Percentiles rank a stretch among this genome's conserved stretches.
Conservation (phyloP, 2,329 filamentous ascomycete species). For the Chaetomiaceae sp. region DNA sequence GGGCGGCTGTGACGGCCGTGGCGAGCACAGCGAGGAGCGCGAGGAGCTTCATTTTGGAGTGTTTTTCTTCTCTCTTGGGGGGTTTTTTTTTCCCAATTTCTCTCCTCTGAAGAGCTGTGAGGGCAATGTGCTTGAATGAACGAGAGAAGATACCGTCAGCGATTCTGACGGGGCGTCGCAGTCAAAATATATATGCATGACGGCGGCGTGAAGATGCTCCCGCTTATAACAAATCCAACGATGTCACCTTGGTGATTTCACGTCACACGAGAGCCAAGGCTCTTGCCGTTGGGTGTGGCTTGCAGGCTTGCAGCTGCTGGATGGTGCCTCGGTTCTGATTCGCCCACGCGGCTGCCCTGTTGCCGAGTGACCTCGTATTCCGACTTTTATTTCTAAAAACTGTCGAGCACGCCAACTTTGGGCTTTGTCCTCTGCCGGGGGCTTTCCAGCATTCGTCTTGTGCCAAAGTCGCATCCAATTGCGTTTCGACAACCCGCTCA, state of each 20-base stretch:
- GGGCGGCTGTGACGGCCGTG: not conserved
- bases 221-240: not conserved
- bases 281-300: not conserved
- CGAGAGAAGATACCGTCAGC: too few species aligned
- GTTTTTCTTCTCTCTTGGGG: not conserved
- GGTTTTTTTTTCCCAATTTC: too few species aligned
- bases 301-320: not conserved
- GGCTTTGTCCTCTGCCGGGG: not conserved
- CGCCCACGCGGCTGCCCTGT: too few species aligned
- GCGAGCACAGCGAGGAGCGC: not conserved
- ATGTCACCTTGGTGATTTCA: not conserved
- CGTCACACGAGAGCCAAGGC: not conserved
- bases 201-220: not conserved
- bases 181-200: too few species aligned
- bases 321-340: not conserved
- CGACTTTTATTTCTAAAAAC: not conserved
- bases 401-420: not conserved
- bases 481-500: not conserved
- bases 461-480: not conserved
- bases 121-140: too few species aligned
- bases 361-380: conserved; percentile 1
- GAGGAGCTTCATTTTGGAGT: conserved; percentile 12
- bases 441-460: not conserved
- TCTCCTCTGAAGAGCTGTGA: too few species aligned
- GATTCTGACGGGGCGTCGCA: too few species aligned